These are phyloP conservation scores for Neotropicomus parvogracilis DNA, from an alignment of 1,284 basidiomycete species.

Conservation along the genomic window DNA sequence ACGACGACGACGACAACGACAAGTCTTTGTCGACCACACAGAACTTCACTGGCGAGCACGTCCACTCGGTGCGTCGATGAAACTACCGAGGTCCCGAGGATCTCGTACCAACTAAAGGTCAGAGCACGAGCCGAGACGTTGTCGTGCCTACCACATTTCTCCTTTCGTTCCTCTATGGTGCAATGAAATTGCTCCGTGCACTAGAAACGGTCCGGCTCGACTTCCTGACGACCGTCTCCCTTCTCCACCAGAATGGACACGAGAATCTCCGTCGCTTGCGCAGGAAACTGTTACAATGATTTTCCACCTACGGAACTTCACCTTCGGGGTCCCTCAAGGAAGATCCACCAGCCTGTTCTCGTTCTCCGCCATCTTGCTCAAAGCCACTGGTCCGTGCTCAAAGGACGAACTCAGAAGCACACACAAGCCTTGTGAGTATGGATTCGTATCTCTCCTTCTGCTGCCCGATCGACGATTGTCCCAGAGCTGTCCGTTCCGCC, in stretches of 20 bases:
- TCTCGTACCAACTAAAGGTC: neutral
- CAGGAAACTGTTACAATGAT: conserved; percentile 48
- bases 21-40: too few species aligned
- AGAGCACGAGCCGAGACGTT: neutral
- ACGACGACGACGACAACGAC: too few species aligned
- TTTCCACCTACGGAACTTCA: conserved; percentile 46
- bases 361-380: conserved; percentile 78
- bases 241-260: too few species aligned
- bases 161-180: conserved; percentile 1
- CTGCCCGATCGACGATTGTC: conserved; percentile 51
- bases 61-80: neutral
- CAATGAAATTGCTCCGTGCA: too few species aligned
- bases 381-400: conserved; percentile 9
- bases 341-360: conserved; percentile 55
- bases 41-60: too few species aligned
- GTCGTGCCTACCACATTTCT: conserved; percentile 16
- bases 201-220: too few species aligned
- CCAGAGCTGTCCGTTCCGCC: conserved; percentile 36
- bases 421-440: conserved; percentile 70
- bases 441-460: conserved; percentile 57
- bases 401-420: conserved; percentile 15
- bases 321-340: neutral
- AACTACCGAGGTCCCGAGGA: conserved; percentile 32
- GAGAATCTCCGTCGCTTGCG: conserved; percentile 16
- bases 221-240: neutral